phyloP scores from a whole-genome alignment of 208 protist genomes.

The Leishmania tropica region DNA sequence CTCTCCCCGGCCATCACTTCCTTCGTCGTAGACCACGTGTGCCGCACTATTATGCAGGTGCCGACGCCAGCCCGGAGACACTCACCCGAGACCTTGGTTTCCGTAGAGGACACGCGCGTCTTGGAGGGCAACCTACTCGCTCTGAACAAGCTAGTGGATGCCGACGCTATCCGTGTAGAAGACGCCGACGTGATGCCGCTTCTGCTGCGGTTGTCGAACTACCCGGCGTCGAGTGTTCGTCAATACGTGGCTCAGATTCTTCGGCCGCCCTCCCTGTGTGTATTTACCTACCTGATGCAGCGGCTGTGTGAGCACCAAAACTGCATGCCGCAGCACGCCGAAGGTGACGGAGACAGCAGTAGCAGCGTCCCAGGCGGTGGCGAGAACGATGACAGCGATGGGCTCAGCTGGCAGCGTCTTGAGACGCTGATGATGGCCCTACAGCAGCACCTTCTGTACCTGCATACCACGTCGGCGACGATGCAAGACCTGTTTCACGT shows the following conservation, averaged over 20 bases:
- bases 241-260: conserved; percentile 75
- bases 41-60: conserved; percentile 28
- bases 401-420: conserved; percentile 55
- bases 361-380: neutral
- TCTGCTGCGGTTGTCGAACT: conserved; percentile 50
- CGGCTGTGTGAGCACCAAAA: conserved; percentile 28
- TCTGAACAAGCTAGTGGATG: conserved; percentile 31
- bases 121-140: conserved; percentile 56
- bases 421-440: conserved; percentile 89
- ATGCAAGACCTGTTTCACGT: conserved; percentile 32
- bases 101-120: conserved; percentile 36
- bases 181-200: conserved; percentile 28
- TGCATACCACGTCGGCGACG: conserved; percentile 4
- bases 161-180: conserved; percentile 11
- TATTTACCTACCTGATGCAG: conserved; percentile 49
- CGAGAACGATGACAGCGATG: neutral
- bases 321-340: conserved; percentile 14
- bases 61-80: conserved; percentile 1
- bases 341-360: conserved; percentile 14
- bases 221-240: conserved; percentile 75
- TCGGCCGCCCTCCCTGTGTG: conserved; percentile 42
- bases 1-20: conserved; percentile 27
- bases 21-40: conserved; percentile 35
- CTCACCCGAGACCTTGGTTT: conserved; percentile 5
- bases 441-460: conserved; percentile 54